Base-by-base conservation (phyloP, 2,329 filamentous ascomycete genomes). In the Fusarium armeniacum region DNA sequence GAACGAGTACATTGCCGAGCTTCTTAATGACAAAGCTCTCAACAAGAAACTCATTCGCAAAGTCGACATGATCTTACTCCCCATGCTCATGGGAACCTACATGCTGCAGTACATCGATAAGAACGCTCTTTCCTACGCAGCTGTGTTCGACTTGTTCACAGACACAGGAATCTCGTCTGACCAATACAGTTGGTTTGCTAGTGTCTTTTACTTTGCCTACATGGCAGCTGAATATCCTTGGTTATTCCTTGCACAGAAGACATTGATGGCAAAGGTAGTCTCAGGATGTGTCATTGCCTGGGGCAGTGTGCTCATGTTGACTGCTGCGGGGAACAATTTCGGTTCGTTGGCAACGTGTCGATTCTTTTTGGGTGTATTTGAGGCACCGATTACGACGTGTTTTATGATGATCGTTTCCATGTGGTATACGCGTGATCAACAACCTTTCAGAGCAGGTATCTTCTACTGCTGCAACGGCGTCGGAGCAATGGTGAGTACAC, bases 101-200 rank as follows among this genome's bases (percentile, higher is more conserved):
- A 75, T 83, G n/a, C 76, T 87, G 8, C 85, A 87, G 65, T 87
- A 84, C 67, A 85, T 87, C 65, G 85, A 87, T 73, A 88, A 88
- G 73, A 81, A 83, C 56, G 82, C 85, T 0, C 75, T 87, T 3
- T 81, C 80, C 0, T 87, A 87, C 69, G 81, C 82, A 0, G 85
- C 85, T 0, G 85, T 87, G 0, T 87, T 87, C 58, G 86, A 87
- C 36, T 75, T 88, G 0, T 83, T 87, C 60, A 76, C 77, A 10
- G 81, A 81, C 35, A 85, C 84, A 0, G 76, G 80, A 8, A 85
- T 86, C 51, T 79, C 75, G 2, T 76, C 78, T 16, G 76, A 77
- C 0, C 77, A 86, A 41, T 88, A 87, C 52, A 81, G 81, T 32
- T 86, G 85, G 84, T 80, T 86, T 2, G 82, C 83, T 2, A 83